Conservation (phyloP, 129 eudicot genomes). For the Saussurea involucrata region DNA sequence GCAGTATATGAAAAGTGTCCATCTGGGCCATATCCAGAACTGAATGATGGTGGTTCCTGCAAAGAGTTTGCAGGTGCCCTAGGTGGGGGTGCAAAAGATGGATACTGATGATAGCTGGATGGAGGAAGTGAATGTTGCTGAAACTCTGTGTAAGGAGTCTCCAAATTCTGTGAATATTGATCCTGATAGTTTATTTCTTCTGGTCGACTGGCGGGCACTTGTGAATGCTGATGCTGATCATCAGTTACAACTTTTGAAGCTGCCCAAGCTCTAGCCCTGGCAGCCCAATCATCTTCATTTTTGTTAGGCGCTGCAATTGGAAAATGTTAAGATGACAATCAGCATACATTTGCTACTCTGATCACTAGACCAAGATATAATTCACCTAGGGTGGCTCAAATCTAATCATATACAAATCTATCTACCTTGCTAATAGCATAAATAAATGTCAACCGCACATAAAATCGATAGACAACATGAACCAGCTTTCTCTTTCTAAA, state of each 20-base stretch:
- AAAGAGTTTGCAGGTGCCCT: constrained; percentile 39
- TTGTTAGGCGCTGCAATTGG: constrained; percentile 49
- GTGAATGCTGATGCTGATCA: constrained; percentile 53
- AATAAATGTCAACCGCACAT: neutral
- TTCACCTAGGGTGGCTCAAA: neutral
- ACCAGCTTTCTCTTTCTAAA: neutral
- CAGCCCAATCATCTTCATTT: constrained; percentile 91
- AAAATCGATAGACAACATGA: neutral
- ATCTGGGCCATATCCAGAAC: constrained; percentile 58
- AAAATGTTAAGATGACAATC: constrained; percentile 10
- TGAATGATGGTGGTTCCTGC: constrained; percentile 49
- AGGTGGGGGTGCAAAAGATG: constrained; percentile 42
- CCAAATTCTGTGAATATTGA: constrained; percentile 51
- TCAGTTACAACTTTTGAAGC: constrained; percentile 72
- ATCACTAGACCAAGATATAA: neutral
- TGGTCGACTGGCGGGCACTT: constrained; percentile 39
- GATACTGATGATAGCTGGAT: constrained; percentile 56
- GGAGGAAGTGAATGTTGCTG: constrained; percentile 47
- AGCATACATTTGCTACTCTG: constrained; percentile 5
- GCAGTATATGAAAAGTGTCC: constrained; percentile 52
- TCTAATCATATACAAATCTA: neutral
- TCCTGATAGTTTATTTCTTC: constrained; percentile 56
- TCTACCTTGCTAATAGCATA: neutral
- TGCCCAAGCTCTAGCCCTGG: constrained; percentile 96
- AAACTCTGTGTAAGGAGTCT: constrained; percentile 52